phyloP scores from a whole-genome alignment of 371 early-diverging fungal species.

The Syncephalis plumigaleata region DNA sequence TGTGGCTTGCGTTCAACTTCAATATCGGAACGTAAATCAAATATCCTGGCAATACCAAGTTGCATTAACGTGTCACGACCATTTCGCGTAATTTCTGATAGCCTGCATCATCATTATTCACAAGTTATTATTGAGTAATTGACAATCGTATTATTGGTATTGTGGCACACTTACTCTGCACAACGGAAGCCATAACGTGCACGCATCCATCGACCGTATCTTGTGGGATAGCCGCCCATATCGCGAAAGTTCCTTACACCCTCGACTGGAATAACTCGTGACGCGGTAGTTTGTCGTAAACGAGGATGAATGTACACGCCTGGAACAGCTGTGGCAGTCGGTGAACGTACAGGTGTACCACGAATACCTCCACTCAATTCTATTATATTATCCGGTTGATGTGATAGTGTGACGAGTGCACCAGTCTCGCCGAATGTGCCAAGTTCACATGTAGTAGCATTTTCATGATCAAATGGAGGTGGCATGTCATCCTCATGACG shows the following conservation, averaged over 20 bases:
- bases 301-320: too few relatives aligned
- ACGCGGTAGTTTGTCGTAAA: not conserved
- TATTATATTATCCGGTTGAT: too few relatives aligned
- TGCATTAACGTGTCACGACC: conserved; percentile 23
- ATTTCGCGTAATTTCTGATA: conserved; percentile 20
- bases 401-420: too few relatives aligned
- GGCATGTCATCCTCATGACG: not conserved
- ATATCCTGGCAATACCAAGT: conserved; percentile 25
- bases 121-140: too few relatives aligned
- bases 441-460: too few relatives aligned
- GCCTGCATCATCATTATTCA: conserved; percentile 10
- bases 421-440: too few relatives aligned
- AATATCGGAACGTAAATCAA: conserved; percentile 32
- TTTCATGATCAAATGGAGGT: not conserved
- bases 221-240: conserved; percentile 25
- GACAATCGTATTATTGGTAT: too few relatives aligned
- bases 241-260: conserved; percentile 40
- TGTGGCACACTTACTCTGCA: conserved; percentile 18
- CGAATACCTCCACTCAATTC: not conserved
- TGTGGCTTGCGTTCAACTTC: conserved; percentile 26
- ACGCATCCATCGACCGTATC: conserved; percentile 18
- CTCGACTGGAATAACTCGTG: conserved; percentile 23
- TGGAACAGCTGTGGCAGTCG: too few relatives aligned
- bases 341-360: not conserved
- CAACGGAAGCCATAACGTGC: conserved; percentile 23